Evolutionary conservation across 148 eudicot species (phyloP), one percentile per base, ranked within the genome.

Genomic region (Arbutus unedo): DNA sequence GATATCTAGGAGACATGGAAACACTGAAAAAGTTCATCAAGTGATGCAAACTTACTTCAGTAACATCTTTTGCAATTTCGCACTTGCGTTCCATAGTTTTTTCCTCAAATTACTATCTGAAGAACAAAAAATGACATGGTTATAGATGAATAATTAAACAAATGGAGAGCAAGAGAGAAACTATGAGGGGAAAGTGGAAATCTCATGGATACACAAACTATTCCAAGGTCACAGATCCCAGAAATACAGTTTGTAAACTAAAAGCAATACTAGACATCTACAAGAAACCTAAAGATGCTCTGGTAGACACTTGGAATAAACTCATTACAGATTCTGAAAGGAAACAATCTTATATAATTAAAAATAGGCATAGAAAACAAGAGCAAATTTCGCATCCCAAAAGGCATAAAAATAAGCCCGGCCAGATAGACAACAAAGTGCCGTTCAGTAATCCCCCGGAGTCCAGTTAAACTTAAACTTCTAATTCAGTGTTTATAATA

Each of bases 61-160:
- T 91, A 66, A 92, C 93, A 75, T 92, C 92, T 79, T 92, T 88
- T 54, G 93, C 95, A 50, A 91, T 90, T 81, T 73, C 83, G 74
- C 82, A 43, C 67, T 82, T 89, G 38, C 81, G 87, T 82, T 89
- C 92, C 88, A 89, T 88, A 68, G 49, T 82, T 78, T 18, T 78
- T 16, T n/a, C 47, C 57, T n/a, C 50, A 57, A 78, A 57, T 43
- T 31, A 57, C 80, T 57, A 21, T 43, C 8, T 59, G 2, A 78
- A 43, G 31, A 77, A 77, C 0, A 43, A 54, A n/a, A 56, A 51
- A 48, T 23, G 43, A 50, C 19, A 75, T 0, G n/a, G 14, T 14
- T 15, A 25, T 25, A 23, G 16, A 11, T 25, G 4, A 25, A 59
- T 0, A 16, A 5, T 4, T 19, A 57, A 57, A 62, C 1, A 50